Evolutionary conservation across 441 rosid genomes (phyloP), one percentile per base, ranked within the genome.

Genomic region (Pelargonium australe): DNA sequence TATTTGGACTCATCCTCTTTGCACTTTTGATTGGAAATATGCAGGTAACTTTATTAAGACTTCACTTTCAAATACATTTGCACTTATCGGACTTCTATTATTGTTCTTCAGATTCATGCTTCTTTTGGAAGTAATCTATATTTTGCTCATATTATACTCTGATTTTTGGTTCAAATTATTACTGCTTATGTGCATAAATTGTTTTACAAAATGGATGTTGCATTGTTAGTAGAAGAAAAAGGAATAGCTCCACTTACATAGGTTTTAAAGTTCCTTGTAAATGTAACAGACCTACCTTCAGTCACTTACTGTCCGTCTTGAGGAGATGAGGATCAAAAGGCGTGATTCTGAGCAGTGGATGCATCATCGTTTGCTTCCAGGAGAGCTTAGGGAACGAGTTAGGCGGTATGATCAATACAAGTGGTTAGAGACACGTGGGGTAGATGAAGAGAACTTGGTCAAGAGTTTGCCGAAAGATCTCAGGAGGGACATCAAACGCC

Each of bases 271-370:
- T 64, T 17, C 69, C 25, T 65, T 72, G 43, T 72, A 65, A 64
- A 71, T 82, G 79, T 67, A 69, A 74, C 89, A 89, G 96, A 93
- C 98, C 25, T 90, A 93, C 80, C 95, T 90, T 65, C 86, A 82
- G 68, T 93, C 98, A 62, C 87, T 93, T 53, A 84, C 91, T 0
- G 78, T 93, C 78, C 96, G 96, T 75, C 86, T 93, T 0, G 98
- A 93, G 79, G 98, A 93, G 79, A 93, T 93, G 98, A 87, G 98
- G 76, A 80, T 93, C 77, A 93, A 93, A 82, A 85, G 97, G 80
- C 96, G 97, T 0, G 98, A 92, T 74, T 87, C 98, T 0, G 98
- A 92, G 82, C 96, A 90, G 68, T 90, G 98, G 98, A 92, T 92
- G 97, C 98, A 89, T 73, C 96, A 92, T 64, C 91, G 97, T 14